Evolutionary conservation across 148 eudicot species (phyloP).

Genomic region (Drosera capensis): DNA sequence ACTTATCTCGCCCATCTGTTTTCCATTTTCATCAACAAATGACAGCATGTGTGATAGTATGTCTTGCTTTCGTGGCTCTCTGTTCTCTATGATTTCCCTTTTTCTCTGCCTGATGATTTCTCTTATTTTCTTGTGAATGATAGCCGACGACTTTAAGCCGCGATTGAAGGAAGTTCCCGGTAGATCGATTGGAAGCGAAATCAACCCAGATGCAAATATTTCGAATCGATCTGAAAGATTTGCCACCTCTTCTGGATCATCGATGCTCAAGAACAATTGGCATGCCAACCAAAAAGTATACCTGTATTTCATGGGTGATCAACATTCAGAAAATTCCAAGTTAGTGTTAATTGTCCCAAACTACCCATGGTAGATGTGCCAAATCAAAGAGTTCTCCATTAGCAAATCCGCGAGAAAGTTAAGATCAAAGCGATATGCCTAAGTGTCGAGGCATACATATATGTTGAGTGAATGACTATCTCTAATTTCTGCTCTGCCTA

Average conservation of each 20-base stretch:
- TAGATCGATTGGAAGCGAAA: conserved; percentile 18
- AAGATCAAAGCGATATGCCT: too few species aligned
- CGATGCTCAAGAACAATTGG: conserved; percentile 11
- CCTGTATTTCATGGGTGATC: too few species aligned
- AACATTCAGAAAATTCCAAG: neutral
- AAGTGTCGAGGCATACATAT: too few species aligned
- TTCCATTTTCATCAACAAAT: conserved; percentile 15
- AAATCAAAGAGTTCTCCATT: too few species aligned
- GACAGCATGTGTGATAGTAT: conserved; percentile 18
- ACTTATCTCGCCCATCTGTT: conserved; percentile 15
- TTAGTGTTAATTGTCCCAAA: neutral
- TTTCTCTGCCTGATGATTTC: conserved; percentile 14
- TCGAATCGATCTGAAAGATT: conserved; percentile 11
- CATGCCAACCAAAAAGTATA: conserved; percentile 17
- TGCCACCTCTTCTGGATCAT: conserved; percentile 9
- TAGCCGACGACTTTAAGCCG: conserved; percentile 12
- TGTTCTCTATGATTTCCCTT: conserved; percentile 10
- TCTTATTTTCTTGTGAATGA: conserved; percentile 11
- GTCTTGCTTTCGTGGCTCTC: conserved; percentile 9
- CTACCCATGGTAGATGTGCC: neutral
- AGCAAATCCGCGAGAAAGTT: too few species aligned
- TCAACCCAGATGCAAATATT: conserved; percentile 7
- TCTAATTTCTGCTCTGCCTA: too few species aligned
- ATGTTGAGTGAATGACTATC: too few species aligned
- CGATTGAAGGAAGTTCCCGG: conserved; percentile 21